Percentiles rank a stretch among this genome's conserved stretches.
phyloP scores from a whole-genome alignment of 805 yeast genomes.

The Candida silvicultrix region DNA sequence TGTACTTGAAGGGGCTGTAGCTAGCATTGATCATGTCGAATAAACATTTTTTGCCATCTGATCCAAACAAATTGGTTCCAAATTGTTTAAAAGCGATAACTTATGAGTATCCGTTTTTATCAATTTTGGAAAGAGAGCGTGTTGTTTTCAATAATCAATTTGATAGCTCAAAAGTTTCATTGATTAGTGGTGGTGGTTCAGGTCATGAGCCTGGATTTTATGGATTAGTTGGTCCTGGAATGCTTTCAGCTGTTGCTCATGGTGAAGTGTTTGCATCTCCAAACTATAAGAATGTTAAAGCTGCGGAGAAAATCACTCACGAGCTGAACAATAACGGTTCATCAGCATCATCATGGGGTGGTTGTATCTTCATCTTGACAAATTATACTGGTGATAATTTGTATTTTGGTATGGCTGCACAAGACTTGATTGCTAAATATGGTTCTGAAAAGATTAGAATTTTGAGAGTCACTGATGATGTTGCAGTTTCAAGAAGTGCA shows the following conservation, averaged over 20 bases:
- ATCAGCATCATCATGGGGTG: conserved; percentile 2
- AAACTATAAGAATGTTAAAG: conserved; percentile 30
- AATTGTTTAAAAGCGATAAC: not conserved
- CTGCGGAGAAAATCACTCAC: conserved; percentile 7
- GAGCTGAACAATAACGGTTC: conserved; percentile 25
- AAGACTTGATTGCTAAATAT: not conserved
- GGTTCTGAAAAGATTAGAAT: not conserved
- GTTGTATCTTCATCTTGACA: not conserved
- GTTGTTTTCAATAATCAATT: not conserved
- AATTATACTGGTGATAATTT: conserved; percentile 1
- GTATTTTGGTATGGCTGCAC: conserved; percentile 1
- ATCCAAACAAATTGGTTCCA: not conserved
- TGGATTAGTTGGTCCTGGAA: conserved; percentile 33
- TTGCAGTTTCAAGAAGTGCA: not conserved
- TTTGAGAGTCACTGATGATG: not conserved
- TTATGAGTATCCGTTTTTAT: not conserved
- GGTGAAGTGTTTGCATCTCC: conserved; percentile 39
- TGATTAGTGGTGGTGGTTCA: conserved; percentile 37
- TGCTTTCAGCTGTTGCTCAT: conserved; percentile 34
- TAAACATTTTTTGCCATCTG: not conserved
- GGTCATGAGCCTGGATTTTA: conserved; percentile 39
- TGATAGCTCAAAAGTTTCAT: conserved; percentile 21
- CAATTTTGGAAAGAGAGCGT: not conserved
- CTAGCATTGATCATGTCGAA: not conserved
- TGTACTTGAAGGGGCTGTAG: too few relatives aligned